Evolutionary conservation across 495 filamentous ascomycete genomes (phyloP), one percentile per base, ranked within the genome.

Genomic region (Lasiosphaeriaceae sp.): DNA sequence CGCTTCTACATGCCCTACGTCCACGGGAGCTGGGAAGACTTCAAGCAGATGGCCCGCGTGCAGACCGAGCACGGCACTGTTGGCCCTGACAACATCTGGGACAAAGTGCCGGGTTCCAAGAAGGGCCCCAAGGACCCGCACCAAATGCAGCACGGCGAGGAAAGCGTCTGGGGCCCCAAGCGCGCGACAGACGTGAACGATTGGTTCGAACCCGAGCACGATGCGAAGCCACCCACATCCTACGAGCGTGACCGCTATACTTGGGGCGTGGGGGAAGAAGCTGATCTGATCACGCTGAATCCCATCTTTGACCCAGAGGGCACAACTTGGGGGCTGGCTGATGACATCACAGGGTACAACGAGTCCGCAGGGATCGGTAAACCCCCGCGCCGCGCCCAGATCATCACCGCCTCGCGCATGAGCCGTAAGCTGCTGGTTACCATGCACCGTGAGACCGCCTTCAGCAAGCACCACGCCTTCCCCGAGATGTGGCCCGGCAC

Each of bases 401-500:
- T 98, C 72, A 89, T 95, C 66, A 91, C 93, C 1, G 84, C 90
- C 2, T 86, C 84, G 1, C 85, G 94, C 19, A 84, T 97, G 58
- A 95, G 90, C 14, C 85, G 86, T 54, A 85, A 88, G 37, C 82
- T 98, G 2, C 82, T 98, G 29, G 67, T 78, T 45, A 86, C 85
- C 21, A 98, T 98, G 94, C 94, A 98, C 74, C 79, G 81, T 53
- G 92, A 96, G 66, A 96, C 89, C 21, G 82, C 81, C 2, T 80
- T 89, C 62, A 79, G 86, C 52, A 89, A 87, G 50, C 93, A 93
- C 72, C 87, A 86, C 60, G 92, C 94, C 74, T 97, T 96, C 75
- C 88, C 90, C 0, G 94, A 98, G 70, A 97, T 97, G 92, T 97
- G 89, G 89, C 88, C 92, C 1, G 87, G 87, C 17, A 90, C 88